These are phyloP conservation scores for Exophiala phaeomuriformis DNA, from an alignment of 2,329 filamentous ascomycete genomes.

Conservation along the genomic window DNA sequence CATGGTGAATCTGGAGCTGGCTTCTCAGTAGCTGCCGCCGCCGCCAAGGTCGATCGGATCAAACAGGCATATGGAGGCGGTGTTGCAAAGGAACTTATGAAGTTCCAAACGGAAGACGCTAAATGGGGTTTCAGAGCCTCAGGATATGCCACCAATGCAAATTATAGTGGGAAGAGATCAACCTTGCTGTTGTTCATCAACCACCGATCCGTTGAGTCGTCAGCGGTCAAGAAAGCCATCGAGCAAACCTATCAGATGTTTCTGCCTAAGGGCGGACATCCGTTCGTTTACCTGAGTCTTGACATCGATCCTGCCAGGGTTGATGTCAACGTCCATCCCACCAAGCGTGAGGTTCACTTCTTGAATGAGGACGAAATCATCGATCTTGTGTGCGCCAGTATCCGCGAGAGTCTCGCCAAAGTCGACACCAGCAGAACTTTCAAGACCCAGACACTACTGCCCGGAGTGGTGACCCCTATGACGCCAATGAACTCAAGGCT, in stretches of 20 bases:
- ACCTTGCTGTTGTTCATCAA: conserved; percentile 91
- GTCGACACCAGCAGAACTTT: conserved; percentile 94
- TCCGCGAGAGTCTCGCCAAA: conserved; percentile 68
- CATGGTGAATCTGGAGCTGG: conserved; percentile 79
- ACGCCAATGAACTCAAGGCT: conserved; percentile 29
- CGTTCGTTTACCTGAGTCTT: conserved; percentile 85
- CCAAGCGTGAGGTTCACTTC: conserved; percentile 94
- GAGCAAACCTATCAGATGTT: conserved; percentile 86
- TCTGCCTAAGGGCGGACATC: conserved; percentile 86
- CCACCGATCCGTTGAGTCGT: conserved; percentile 85
- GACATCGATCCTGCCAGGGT: conserved; percentile 88
- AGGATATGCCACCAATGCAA: conserved; percentile 83
- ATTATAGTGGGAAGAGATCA: conserved; percentile 88
- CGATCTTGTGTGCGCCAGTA: conserved; percentile 71
- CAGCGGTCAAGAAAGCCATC: conserved; percentile 75
- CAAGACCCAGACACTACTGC: conserved; percentile 83
- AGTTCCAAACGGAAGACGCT: conserved; percentile 63
- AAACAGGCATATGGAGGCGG: conserved; percentile 78
- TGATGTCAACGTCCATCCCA: conserved; percentile 96
- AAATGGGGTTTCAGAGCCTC: conserved; percentile 77
- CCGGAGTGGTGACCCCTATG: conserved; percentile 49
- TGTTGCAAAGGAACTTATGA: conserved; percentile 81
- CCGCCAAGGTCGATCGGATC: conserved; percentile 72
- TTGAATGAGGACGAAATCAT: conserved; percentile 96
- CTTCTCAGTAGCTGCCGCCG: conserved; percentile 67